Evolutionary conservation across 352 stramenopile species (phyloP).

Genomic region (Phytophthora pseudosyringae): DNA sequence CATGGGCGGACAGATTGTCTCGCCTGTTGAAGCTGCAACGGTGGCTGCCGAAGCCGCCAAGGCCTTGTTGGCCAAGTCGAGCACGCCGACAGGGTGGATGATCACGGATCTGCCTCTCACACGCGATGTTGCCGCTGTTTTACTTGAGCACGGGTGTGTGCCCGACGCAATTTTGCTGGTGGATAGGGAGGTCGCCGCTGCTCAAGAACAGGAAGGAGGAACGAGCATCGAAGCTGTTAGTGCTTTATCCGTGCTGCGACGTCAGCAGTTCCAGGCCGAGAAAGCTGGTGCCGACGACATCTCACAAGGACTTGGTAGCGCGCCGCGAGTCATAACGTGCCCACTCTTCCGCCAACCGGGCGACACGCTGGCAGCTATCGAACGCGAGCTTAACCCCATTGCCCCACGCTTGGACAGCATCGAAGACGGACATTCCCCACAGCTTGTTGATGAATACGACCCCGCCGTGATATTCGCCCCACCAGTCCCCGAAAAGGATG

Average conservation of each 20-base stretch:
- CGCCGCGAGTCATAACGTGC: conserved; percentile 31
- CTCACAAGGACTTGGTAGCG: conserved; percentile 15
- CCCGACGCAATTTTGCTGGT: conserved; percentile 61
- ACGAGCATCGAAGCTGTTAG: background rate
- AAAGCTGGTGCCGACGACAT: conserved; percentile 23
- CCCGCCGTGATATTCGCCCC: conserved; percentile 37
- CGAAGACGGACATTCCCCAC: conserved; percentile 46
- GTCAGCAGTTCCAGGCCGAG: conserved; percentile 40
- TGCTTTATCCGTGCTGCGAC: conserved; percentile 25
- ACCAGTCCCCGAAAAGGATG: conserved; percentile 23
- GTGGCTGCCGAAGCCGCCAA: conserved; percentile 34
- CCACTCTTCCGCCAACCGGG: conserved; percentile 31
- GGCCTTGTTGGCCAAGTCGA: conserved; percentile 18
- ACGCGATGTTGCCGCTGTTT: conserved; percentile 35
- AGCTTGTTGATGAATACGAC: conserved; percentile 39
- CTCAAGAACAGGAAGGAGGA: conserved; percentile 21
- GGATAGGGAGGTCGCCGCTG: conserved; percentile 32
- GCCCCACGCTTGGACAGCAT: conserved; percentile 49
- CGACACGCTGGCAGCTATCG: conserved; percentile 43
- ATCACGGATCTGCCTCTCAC: conserved; percentile 57
- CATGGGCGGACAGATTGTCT: conserved; percentile 43
- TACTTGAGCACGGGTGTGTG: conserved; percentile 53
- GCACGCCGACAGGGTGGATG: conserved; percentile 43
- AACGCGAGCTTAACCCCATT: conserved; percentile 44
- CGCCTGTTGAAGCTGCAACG: conserved; percentile 24